Conservation (phyloP, 352 stramenopile species). For the Thalassiosira mediterranea region DNA sequence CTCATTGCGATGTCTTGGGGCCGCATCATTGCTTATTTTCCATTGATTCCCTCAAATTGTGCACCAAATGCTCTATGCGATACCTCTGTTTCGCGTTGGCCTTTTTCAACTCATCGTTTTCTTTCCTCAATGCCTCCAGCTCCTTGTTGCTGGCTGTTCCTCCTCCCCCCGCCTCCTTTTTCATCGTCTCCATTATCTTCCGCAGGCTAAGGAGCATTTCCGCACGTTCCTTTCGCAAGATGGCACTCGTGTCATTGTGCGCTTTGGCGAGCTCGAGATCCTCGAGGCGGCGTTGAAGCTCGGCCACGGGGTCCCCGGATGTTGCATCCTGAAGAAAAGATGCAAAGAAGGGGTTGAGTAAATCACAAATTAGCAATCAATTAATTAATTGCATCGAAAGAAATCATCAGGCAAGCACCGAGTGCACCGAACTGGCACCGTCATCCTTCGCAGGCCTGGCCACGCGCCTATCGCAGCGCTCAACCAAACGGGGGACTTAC, state of each 20-base stretch:
- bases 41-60: constrained; percentile 45
- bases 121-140: constrained; percentile 46
- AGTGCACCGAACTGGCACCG: too few relatives aligned
- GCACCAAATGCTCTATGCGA: constrained; percentile 57
- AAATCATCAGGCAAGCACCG: too few relatives aligned
- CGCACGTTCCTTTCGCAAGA: constrained; percentile 45
- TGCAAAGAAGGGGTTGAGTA: neutral
- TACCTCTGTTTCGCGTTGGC: constrained; percentile 60
- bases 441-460: too few relatives aligned
- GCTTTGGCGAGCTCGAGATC: constrained; percentile 55
- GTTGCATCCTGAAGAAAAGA: constrained; percentile 17
- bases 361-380: neutral
- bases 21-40: constrained; percentile 15
- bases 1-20: neutral
- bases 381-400: neutral
- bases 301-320: constrained; percentile 21
- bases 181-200: constrained; percentile 50
- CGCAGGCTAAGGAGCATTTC: constrained; percentile 51
- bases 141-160: constrained; percentile 43
- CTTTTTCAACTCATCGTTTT: constrained; percentile 61
- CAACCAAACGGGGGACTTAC: too few relatives aligned
- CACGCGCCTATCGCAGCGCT: too few relatives aligned
- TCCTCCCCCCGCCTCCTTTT: constrained; percentile 22
- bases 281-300: constrained; percentile 48
- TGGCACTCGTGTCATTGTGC: constrained; percentile 32